Conservation (phyloP, 2,329 filamentous ascomycete genomes). For the Neocucurbitaria cava region DNA sequence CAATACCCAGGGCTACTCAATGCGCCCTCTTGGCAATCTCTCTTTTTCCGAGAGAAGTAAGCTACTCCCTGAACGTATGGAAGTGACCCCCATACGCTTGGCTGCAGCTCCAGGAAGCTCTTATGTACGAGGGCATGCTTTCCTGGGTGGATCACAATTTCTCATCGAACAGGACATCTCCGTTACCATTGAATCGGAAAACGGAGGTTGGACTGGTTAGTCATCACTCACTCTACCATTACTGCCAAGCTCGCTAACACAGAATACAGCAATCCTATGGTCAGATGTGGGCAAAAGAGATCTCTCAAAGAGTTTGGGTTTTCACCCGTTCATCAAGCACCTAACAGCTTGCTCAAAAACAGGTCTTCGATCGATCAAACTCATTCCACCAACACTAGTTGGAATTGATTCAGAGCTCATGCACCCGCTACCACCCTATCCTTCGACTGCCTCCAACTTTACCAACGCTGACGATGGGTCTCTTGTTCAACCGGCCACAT, state of each 20-base stretch:
- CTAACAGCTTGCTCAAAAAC: constrained; percentile 1
- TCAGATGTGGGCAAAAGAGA: constrained; percentile 5
- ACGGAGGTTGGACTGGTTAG: constrained; percentile 8
- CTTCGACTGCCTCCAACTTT: background rate
- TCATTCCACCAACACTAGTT: background rate
- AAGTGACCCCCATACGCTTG: background rate
- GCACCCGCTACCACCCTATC: constrained; percentile 1
- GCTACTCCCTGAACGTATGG: background rate
- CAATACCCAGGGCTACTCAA: constrained; percentile 4
- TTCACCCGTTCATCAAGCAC: constrained; percentile 4
- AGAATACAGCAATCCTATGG: constrained; percentile 4
- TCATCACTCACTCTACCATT: background rate
- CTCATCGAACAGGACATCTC: constrained; percentile 11
- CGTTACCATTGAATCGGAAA: constrained; percentile 6
- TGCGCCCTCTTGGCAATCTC: background rate
- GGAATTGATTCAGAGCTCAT: background rate
- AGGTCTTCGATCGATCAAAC: background rate
- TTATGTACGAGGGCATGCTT: constrained; percentile 5
- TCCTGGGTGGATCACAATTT: background rate
- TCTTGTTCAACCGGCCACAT: constrained; percentile 1
- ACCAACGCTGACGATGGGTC: background rate
- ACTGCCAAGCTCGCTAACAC: background rate
- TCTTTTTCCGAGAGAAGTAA: background rate
- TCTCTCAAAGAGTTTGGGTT: background rate
- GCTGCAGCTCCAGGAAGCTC: constrained; percentile 3